Base-by-base conservation (phyloP, 768 basidiomycete species). In the Suillus placidus region DNA sequence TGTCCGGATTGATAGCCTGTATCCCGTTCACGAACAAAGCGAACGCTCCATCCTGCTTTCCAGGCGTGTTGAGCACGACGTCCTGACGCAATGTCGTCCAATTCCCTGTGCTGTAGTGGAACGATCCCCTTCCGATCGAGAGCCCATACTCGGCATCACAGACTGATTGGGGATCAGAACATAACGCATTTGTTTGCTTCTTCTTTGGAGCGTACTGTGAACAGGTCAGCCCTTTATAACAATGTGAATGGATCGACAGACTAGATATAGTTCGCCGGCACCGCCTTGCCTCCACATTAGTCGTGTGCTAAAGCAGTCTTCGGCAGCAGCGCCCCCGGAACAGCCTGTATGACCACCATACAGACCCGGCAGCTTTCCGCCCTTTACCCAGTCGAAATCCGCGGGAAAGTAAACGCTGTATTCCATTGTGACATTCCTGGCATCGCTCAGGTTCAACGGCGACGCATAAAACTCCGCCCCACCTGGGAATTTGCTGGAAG, bases 361-460 rank as follows among this genome's bases (percentile, higher is more conserved):
- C 5, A 95, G 67, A 0, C 94, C 95, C 0, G 94, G 93, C 6
- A 96, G 74, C 77, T 97, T 96, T 8, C 95, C 95, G 6, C 85
- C 94, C 62, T 85, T 81, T 20, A 93, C 92, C 82, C 87, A 96
- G 61, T 89, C 82, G 68, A 94, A 96, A 66, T 87, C 84, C 0
- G 62, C 66, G 0, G 91, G 91, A 71, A 97, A 94, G 76, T 88
- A 94, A 12, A 93, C 87, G 73, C 86, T 87, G 73, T 94, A 96
- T 26, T 71, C 77, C 52, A 92, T 72, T 9, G 85, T 84, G 34
- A 89, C 87, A 66, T 82, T 89, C 30, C 65, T 69, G 9, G 87
- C 89, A 23, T 71, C 54, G 0, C 77, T 60, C 18, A 91, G 71
- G 32, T 84, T 72, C 37, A 84, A 70, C 2, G 85, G 86, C 2